Evolutionary conservation across 768 basidiomycete genomes (phyloP).

Genomic region (Clavulina sp.): DNA sequence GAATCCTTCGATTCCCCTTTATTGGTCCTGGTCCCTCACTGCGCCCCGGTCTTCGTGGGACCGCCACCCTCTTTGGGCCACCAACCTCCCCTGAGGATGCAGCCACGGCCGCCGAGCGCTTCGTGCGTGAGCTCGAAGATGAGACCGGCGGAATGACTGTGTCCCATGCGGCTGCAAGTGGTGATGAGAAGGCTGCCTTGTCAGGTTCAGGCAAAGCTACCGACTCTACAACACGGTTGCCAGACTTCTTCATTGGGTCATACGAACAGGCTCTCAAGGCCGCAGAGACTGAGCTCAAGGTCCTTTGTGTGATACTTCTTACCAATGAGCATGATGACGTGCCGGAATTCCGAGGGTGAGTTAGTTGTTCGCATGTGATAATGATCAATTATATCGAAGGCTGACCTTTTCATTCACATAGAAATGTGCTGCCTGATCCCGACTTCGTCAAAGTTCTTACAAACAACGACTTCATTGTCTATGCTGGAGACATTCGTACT

Average conservation of each 20-base stretch:
- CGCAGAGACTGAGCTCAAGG: constrained; percentile 52
- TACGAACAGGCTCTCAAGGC: constrained; percentile 64
- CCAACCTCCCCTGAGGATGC: constrained; percentile 18
- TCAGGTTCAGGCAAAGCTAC: constrained; percentile 15
- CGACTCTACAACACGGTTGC: constrained; percentile 27
- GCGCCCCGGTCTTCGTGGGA: neutral
- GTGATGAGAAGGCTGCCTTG: constrained; percentile 15
- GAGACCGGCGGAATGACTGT: constrained; percentile 62
- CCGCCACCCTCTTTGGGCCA: constrained; percentile 18
- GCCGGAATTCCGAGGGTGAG: constrained; percentile 66
- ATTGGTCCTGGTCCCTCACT: constrained; percentile 18
- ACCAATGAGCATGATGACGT: constrained; percentile 86
- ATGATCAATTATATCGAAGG: neutral
- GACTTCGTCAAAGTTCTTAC: constrained; percentile 48
- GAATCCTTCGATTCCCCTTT: constrained; percentile 48
- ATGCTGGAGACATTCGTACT: constrained; percentile 84
- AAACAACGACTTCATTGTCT: constrained; percentile 63
- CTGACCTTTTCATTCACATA: constrained; percentile 16
- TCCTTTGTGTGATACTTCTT: constrained; percentile 68
- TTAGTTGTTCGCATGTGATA: neutral
- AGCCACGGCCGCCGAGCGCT: constrained; percentile 47
- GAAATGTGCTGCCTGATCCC: constrained; percentile 59
- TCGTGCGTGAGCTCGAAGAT: constrained; percentile 68
- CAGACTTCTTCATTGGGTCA: constrained; percentile 62
- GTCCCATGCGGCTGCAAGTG: constrained; percentile 23